Conservation (phyloP, 192 early-diverging fungal genomes). For the Podila minutissima region DNA sequence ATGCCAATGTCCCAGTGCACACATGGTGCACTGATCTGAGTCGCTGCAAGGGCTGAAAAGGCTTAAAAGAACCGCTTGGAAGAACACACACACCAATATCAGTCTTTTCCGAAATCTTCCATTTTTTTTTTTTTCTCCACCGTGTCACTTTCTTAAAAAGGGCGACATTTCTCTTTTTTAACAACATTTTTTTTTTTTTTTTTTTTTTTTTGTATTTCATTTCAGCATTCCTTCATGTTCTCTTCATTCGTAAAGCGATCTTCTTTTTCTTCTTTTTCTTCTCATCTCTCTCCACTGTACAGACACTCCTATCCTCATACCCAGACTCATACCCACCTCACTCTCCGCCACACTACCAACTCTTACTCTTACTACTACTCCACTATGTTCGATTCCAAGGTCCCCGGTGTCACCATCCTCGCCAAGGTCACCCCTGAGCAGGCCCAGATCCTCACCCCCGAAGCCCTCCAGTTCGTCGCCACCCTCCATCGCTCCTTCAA, state of each 20-base stretch:
- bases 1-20: too few species aligned
- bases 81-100: too few species aligned
- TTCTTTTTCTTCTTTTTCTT: neutral
- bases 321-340: neutral
- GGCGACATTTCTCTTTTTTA: neutral
- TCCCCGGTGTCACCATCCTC: conserved; percentile 80
- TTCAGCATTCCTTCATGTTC: neutral
- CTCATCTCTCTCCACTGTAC: neutral
- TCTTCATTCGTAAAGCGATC: neutral
- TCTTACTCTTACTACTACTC: too few species aligned
- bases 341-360: neutral
- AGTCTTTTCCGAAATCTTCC: too few species aligned
- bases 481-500: conserved; percentile 94
- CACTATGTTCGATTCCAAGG: conserved; percentile 35
- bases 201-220: neutral
- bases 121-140: too few species aligned
- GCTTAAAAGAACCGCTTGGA: too few species aligned
- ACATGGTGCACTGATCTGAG: too few species aligned
- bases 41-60: too few species aligned
- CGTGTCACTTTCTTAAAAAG: neutral
- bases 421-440: conserved; percentile 71
- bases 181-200: neutral
- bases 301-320: neutral
- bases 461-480: conserved; percentile 87
- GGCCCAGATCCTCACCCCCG: conserved; percentile 84